Percentiles rank a stretch among this genome's conserved stretches.
phyloP scores from a whole-genome alignment of 306 rosid species.

The Vigna trinervia region DNA sequence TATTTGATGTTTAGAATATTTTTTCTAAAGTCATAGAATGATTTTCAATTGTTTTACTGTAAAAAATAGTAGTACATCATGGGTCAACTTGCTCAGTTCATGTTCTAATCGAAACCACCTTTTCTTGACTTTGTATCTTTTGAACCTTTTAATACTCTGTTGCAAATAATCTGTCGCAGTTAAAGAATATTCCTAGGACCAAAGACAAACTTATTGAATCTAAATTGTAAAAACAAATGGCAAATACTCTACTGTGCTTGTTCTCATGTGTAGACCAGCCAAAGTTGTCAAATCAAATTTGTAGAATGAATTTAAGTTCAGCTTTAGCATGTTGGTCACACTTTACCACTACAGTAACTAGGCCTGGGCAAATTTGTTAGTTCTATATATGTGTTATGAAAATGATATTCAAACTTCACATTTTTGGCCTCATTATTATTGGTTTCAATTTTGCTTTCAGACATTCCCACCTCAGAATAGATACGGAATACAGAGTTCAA shows the following conservation, averaged over 20 bases:
- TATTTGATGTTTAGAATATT: background rate
- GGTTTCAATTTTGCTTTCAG: constrained; percentile 46
- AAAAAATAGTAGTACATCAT: background rate
- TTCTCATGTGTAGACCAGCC: background rate
- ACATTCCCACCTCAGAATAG: constrained; percentile 63
- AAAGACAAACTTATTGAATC: constrained; percentile 2
- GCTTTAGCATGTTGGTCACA: background rate
- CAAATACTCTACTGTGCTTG: background rate
- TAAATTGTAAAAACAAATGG: background rate
- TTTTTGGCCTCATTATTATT: background rate
- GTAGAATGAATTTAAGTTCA: background rate
- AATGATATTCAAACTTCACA: background rate
- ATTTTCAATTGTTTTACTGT: background rate
- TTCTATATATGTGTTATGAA: background rate
- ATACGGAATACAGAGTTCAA: constrained; percentile 56
- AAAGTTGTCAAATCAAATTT: background rate
- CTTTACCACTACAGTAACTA: background rate
- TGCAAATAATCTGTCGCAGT: background rate
- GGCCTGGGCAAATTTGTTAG: background rate
- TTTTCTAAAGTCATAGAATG: background rate
- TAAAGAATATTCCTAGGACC: background rate
- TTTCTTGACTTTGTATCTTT: background rate
- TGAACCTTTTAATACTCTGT: background rate
- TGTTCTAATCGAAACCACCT: background rate
- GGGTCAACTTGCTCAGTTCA: background rate